A percentile compares a stretch with the other conserved stretches of the same genome.
Conservation (phyloP, 2,329 filamentous ascomycete species). For the Aspergillus sp. region DNA sequence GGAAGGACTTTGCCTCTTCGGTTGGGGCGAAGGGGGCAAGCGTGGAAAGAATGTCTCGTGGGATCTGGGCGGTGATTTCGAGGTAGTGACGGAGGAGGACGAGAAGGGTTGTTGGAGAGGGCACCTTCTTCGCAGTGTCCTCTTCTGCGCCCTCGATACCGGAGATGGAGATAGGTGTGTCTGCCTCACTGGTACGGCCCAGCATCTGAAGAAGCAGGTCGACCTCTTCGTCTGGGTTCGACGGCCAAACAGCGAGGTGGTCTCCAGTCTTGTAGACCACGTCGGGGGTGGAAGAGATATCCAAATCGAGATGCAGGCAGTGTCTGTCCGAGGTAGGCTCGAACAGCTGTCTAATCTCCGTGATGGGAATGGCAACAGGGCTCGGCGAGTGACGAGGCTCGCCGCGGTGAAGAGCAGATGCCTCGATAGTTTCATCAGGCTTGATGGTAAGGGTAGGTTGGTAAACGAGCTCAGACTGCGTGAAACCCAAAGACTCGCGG, state of each 20-base stretch:
- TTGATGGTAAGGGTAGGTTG: constrained; percentile 80
- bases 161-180: constrained; percentile 56
- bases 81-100: constrained; percentile 86
- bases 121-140: constrained; percentile 76
- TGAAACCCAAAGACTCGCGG: constrained; percentile 71
- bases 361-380: constrained; percentile 72
- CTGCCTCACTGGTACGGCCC: constrained; percentile 51
- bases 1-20: constrained; percentile 74
- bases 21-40: constrained; percentile 81
- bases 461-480: constrained; percentile 87
- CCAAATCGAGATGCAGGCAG: constrained; percentile 87
- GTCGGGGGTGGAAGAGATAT: constrained; percentile 73
- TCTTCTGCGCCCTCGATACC: constrained; percentile 38
- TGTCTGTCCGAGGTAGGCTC: constrained; percentile 71
- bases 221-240: constrained; percentile 81
- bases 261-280: constrained; percentile 91
- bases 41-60: constrained; percentile 80
- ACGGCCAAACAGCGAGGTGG: constrained; percentile 89
- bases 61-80: constrained; percentile 89
- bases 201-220: constrained; percentile 75
- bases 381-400: constrained; percentile 79
- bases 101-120: constrained; percentile 85
- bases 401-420: constrained; percentile 77
- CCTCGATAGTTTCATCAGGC: constrained; percentile 67
- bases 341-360: constrained; percentile 78